Base-by-base conservation (phyloP, 1,139 yeast species). In the Candida pseudoviswanathii region DNA sequence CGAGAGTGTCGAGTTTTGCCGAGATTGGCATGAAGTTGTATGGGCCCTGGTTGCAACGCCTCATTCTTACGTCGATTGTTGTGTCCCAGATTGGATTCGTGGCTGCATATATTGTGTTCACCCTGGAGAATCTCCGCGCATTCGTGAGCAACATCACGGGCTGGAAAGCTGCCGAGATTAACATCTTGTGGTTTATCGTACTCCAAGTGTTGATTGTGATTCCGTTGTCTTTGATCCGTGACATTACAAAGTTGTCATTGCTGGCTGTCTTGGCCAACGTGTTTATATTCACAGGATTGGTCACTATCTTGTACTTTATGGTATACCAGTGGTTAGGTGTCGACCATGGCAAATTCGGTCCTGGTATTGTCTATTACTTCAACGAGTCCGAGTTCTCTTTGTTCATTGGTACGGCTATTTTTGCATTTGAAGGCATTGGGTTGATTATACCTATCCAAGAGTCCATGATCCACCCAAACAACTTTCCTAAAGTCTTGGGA, bases 381-480 rank as follows among this genome's bases (percentile, higher is more conserved):
- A 91, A 94, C 65, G 63, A 75, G 40, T 70, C 77, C 5, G 84
- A 85, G 49, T 92, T 96, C 85, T 81, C 96, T 0, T 73, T 92
- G 44, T 91, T 91, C 63, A 86, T 92, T 51, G 98, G 97, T 22
- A 94, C 96, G 1, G 97, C 97, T 1, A 92, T 94, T 41, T 94
- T 94, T 78, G 92, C 99, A 8, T 94, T 88, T 64, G 99, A 94
- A 68, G 99, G 99, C 6, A 89, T 94, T 52, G 98, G 99, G 0
- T 77, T 94, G 45, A 80, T 94, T 52, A 89, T 94, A 43, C 99
- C 99, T 1, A 91, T 94, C 60, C 96, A 91, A 62, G 97, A 94
- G 61, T 87, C 97, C 1, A 94, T 94, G 99, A 81, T 82, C 43
- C 75, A 85, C 55, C 97, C 97, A 0, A 70, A 81, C 47, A 80